Evolutionary conservation across 768 basidiomycete genomes (phyloP), one percentile per base, ranked within the genome.

Genomic region (Clitopilus passeckerianus): DNA sequence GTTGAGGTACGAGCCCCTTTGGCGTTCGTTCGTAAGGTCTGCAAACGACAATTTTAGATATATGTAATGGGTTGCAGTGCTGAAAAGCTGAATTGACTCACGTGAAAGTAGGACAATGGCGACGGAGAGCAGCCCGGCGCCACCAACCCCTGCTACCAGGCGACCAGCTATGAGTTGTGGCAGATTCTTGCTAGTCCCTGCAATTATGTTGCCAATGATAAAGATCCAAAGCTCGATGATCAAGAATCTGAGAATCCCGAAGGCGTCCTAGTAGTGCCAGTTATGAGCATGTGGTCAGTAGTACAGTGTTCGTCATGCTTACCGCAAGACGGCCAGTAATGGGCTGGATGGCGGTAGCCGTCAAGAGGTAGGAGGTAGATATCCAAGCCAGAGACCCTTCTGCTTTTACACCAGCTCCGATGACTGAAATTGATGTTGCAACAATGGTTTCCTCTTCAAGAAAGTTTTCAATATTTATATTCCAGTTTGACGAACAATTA

Each of bases 11-110:
- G 67, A 61, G n/a, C 66, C 65, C 20, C 70, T 60, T 54, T 71
- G 70, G 35, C 64, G 59, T 59, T 69, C 70, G 41, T 65, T 63
- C 6, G 70, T 68, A 37, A 71, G 59, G 27, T 69, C 70, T 71
- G 33, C 5, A 37, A 1, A 14, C 6, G 9, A 16, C 22, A 14
- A 53, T 3, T 20, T 20, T 52, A n/a, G 27, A 30, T 2, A 5
- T 14, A 18, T 12, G 27, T 22, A 5, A 20, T 3, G 5, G 14
- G 27, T 23, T 53, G 16, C n/a, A 12, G 23, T 33, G 20, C 1
- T 22, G 9, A 41, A 12, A 41, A 3, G 37, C 3, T 18, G 16
- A 4, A 6, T 23, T 35, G 16, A 64, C 67, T 53, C 44, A 70
- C 69, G 66, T 23, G 69, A 65, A 22, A 70, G 55, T 8, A 68